Percentiles rank a stretch among this genome's conserved stretches.
Conservation (phyloP, 2,329 filamentous ascomycete species). For the Colletotrichum phormii region DNA sequence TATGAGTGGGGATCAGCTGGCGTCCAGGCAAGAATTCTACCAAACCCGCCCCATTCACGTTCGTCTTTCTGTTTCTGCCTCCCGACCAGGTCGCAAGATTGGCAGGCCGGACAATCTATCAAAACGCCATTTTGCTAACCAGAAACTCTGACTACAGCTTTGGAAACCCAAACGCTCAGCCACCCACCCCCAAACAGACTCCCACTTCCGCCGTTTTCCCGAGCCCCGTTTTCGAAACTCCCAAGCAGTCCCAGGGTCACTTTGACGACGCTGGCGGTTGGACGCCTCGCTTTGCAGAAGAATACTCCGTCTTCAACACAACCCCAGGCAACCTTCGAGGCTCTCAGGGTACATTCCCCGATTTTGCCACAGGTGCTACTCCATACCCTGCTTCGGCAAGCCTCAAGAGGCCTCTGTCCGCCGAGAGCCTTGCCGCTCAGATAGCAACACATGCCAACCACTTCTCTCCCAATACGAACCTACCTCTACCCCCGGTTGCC, state of each 20-base stretch:
- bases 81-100: conserved; percentile 26
- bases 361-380: conserved; percentile 50
- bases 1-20: conserved; percentile 72
- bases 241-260: conserved; percentile 58
- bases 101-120: conserved; percentile 19
- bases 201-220: conserved; percentile 65
- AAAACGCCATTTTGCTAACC: conserved; percentile 49
- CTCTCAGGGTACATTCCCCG: conserved; percentile 57
- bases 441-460: conserved; percentile 73
- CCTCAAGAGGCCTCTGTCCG: conserved; percentile 64
- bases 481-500: conserved; percentile 70
- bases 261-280: conserved; percentile 64
- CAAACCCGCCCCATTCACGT: conserved; percentile 32
- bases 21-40: conserved; percentile 60
- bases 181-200: conserved; percentile 69
- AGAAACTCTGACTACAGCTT: conserved; percentile 58
- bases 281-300: conserved; percentile 73
- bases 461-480: conserved; percentile 63
- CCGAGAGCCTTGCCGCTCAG: conserved; percentile 60
- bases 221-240: conserved; percentile 68
- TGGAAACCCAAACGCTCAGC: conserved; percentile 72
- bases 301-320: conserved; percentile 74
- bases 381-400: conserved; percentile 49
- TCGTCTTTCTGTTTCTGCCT: conserved; percentile 36
- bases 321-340: conserved; percentile 69